These are phyloP conservation scores for Puccinellia tenuiflora DNA, from an alignment of 176 grass and related monocot genomes.

Conservation along the genomic window DNA sequence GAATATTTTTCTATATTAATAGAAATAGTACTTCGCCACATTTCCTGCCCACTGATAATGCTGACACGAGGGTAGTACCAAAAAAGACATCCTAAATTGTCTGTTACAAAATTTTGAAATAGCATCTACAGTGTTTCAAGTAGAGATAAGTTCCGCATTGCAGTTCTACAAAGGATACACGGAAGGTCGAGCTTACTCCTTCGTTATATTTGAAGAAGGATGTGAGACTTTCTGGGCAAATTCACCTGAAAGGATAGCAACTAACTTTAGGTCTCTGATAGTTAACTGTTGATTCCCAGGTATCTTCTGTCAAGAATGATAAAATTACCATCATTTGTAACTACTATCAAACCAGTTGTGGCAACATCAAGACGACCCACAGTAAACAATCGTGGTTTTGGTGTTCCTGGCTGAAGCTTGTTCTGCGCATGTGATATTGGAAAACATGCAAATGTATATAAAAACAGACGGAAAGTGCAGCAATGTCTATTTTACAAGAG, in stretches of 20 bases:
- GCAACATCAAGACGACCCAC: slow-evolving; percentile 96
- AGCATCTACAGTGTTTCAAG: background rate
- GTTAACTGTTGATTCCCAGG: background rate
- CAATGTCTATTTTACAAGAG: background rate
- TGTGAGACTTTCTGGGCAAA: slow-evolving; percentile 86
- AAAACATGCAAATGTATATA: background rate
- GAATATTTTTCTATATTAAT: too few relatives aligned
- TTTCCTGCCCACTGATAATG: slow-evolving; percentile 3
- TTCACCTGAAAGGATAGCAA: slow-evolving; percentile 55
- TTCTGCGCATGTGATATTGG: slow-evolving; percentile 44
- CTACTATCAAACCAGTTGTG: slow-evolving; percentile 82
- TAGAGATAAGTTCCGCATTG: background rate
- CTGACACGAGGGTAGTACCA: background rate
- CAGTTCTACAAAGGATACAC: background rate
- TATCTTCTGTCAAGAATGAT: background rate
- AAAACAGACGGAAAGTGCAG: background rate
- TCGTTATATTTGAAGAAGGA: slow-evolving; percentile 86
- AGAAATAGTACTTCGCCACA: background rate
- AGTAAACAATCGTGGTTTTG: slow-evolving; percentile 86
- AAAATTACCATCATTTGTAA: slow-evolving; percentile 91
- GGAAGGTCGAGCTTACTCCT: slow-evolving; percentile 62
- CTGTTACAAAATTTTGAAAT: background rate
- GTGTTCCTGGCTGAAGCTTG: slow-evolving; percentile 67
- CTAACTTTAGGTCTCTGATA: slow-evolving; percentile 13
- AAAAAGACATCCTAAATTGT: background rate